phyloP scores from a whole-genome alignment of 768 basidiomycete species.

The Mrakia gelida region DNA sequence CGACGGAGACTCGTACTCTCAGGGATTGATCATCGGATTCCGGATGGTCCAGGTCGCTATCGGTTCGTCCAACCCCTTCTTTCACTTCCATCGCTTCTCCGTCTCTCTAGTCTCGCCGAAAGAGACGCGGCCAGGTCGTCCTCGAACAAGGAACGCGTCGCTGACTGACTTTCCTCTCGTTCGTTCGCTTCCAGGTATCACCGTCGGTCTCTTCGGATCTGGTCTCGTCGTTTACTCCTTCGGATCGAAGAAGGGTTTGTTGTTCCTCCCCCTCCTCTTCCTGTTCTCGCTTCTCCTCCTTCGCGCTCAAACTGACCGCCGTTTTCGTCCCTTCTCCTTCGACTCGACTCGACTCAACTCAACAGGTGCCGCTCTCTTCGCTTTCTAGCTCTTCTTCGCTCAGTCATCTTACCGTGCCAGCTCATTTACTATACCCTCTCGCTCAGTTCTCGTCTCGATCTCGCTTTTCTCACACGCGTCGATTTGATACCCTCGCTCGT shows the following conservation, averaged over 20 bases:
- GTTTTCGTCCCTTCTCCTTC: too few relatives aligned
- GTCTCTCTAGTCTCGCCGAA: too few relatives aligned
- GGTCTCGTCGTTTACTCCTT: slow-evolving; percentile 83
- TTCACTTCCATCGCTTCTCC: too few relatives aligned
- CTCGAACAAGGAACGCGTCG: too few relatives aligned
- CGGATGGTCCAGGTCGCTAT: slow-evolving; percentile 82
- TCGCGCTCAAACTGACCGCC: too few relatives aligned
- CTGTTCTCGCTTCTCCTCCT: too few relatives aligned
- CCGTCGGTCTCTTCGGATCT: slow-evolving; percentile 82
- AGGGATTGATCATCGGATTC: slow-evolving; percentile 75
- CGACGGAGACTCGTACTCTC: slow-evolving; percentile 50
- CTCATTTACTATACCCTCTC: not conserved
- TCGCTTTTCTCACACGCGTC: not conserved
- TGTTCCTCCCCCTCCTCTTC: too few relatives aligned
- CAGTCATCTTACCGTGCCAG: not conserved
- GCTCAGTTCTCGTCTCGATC: not conserved
- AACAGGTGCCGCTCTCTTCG: slow-evolving; percentile 59
- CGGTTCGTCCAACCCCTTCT: slow-evolving; percentile 44
- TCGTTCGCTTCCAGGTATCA: slow-evolving; percentile 50
- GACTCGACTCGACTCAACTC: too few relatives aligned
- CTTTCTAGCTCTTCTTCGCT: not conserved
- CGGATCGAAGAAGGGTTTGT: slow-evolving; percentile 70
- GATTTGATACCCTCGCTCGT: not conserved
- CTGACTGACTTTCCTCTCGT: too few relatives aligned
- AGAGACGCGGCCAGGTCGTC: too few relatives aligned